A percentile compares a stretch with the other conserved stretches of the same genome.
phyloP scores from a whole-genome alignment of 108 stramenopile species.

The Cyclotella kingstonii region DNA sequence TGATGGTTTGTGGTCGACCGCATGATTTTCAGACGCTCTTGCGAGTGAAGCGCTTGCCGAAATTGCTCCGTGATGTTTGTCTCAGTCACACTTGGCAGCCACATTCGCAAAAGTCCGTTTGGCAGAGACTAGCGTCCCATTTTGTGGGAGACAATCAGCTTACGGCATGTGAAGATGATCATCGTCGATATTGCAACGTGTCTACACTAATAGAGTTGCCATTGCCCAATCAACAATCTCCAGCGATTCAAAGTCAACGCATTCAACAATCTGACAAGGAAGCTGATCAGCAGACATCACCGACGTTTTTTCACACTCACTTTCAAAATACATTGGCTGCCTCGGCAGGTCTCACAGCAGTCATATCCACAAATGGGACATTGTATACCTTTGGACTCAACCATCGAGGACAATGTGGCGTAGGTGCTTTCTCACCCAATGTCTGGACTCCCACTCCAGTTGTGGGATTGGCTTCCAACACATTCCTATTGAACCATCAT shows the following conservation, averaged over 20 bases:
- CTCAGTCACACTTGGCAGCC: not conserved
- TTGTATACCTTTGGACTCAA: conserved; percentile 77
- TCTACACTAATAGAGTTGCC: conserved; percentile 19
- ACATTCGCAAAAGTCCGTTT: not conserved
- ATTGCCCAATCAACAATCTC: conserved; percentile 23
- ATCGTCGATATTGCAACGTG: conserved; percentile 22
- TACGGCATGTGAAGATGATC: conserved; percentile 35
- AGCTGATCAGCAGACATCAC: not conserved
- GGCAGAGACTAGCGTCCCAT: conserved; percentile 27
- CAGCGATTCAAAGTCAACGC: conserved; percentile 30
- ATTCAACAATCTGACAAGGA: not conserved
- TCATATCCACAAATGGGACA: conserved; percentile 56
- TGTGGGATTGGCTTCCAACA: conserved; percentile 39
- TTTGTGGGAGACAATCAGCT: conserved; percentile 36
- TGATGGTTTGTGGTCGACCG: conserved; percentile 73
- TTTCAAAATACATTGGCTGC: conserved; percentile 45
- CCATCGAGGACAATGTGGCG: conserved; percentile 81
- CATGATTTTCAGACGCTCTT: conserved; percentile 75
- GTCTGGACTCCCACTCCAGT: conserved; percentile 73
- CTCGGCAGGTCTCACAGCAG: conserved; percentile 72
- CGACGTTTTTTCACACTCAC: conserved; percentile 9
- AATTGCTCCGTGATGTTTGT: conserved; percentile 35
- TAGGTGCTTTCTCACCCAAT: conserved; percentile 56
- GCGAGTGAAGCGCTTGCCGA: conserved; percentile 68
- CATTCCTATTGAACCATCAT: conserved; percentile 33